Conservation (phyloP, 163 green algal genomes). For the Coccomyxa subellipsoidea region DNA sequence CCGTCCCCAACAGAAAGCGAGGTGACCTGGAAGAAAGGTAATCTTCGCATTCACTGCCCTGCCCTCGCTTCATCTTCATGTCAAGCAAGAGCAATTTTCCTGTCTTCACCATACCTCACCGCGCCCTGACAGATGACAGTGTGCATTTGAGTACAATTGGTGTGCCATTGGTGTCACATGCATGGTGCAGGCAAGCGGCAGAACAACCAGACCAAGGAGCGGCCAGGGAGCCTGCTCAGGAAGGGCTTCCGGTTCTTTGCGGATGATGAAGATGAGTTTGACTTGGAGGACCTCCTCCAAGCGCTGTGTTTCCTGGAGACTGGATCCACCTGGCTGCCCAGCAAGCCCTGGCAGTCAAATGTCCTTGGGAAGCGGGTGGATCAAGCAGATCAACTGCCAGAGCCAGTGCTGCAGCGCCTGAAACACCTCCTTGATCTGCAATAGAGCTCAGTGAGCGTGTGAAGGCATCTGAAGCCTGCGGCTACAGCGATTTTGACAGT, state of each 20-base stretch:
- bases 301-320: constrained; percentile 39
- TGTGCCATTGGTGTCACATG: background rate
- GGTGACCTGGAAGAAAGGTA: constrained; percentile 56
- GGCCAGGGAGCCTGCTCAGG: constrained; percentile 19
- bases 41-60: too few species aligned
- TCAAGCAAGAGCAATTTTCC: too few species aligned
- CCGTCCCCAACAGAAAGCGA: constrained; percentile 57
- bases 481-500: too few species aligned
- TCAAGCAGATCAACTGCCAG: background rate
- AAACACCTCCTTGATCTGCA: background rate
- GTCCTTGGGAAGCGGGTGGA: background rate
- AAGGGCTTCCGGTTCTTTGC: constrained; percentile 71
- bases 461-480: too few species aligned
- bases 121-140: background rate
- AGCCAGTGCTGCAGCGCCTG: background rate
- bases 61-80: too few species aligned
- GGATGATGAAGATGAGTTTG: constrained; percentile 71
- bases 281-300: constrained; percentile 63
- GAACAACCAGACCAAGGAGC: constrained; percentile 41
- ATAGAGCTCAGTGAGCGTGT: background rate
- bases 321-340: constrained; percentile 6
- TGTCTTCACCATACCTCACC: too few species aligned
- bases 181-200: constrained; percentile 26
- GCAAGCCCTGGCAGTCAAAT: constrained; percentile 6
- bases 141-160: background rate